These are phyloP conservation scores for Populus hybrid DNA, from an alignment of 441 rosid species.

Conservation along the genomic window DNA sequence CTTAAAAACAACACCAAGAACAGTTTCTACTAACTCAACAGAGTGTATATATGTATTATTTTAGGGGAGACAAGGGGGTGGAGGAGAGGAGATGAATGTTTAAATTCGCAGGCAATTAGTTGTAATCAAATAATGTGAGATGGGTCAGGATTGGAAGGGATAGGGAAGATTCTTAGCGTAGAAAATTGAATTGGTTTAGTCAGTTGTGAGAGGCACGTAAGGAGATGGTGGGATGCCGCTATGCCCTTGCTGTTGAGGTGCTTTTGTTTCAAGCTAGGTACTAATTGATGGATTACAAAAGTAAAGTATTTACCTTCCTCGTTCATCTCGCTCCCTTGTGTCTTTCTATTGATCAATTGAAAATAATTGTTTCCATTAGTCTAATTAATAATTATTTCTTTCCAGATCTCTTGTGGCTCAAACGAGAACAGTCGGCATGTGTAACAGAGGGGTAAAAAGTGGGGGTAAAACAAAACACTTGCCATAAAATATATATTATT, in stretches of 20 bases:
- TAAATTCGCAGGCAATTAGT: not conserved
- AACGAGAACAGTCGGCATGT: not conserved
- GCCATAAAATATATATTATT: too few species aligned
- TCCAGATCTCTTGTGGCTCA: not conserved
- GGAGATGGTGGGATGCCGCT: not conserved
- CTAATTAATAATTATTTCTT: not conserved
- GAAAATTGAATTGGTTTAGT: not conserved
- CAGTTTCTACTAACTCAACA: not conserved
- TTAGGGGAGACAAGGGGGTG: not conserved
- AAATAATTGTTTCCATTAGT: not conserved
- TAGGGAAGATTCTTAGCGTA: not conserved
- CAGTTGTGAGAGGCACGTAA: not conserved
- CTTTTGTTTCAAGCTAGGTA: not conserved
- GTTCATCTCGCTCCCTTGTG: too few species aligned
- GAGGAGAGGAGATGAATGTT: not conserved
- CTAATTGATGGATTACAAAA: not conserved
- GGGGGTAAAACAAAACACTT: not conserved
- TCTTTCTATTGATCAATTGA: not conserved
- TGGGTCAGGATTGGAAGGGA: not conserved
- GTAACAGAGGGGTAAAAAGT: not conserved
- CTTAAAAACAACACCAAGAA: not conserved
- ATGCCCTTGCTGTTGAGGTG: not conserved
- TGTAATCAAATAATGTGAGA: not conserved
- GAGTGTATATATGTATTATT: not conserved
- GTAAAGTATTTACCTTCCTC: not conserved